Percentiles rank a stretch among this genome's conserved stretches.
Conservation (phyloP, 495 filamentous ascomycete genomes). For the Penicillium flavigenum region DNA sequence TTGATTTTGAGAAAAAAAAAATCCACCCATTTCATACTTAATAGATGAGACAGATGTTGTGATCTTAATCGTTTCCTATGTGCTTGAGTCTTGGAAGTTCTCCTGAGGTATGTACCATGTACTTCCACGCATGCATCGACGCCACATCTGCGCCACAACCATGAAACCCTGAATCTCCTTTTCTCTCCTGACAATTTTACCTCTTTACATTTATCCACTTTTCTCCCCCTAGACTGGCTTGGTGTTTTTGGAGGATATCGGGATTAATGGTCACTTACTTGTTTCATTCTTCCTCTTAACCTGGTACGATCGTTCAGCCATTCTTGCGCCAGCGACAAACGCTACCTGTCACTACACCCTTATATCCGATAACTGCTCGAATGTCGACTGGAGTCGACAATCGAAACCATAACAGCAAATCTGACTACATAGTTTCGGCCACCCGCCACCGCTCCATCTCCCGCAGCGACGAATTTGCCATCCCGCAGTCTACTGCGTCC, state of each 20-base stretch:
- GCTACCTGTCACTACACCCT: slow-evolving; percentile 18
- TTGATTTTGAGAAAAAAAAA: no score
- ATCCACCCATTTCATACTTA: background rate
- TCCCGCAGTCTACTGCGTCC: slow-evolving; percentile 13
- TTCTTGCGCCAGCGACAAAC: slow-evolving; percentile 19
- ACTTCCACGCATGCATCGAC: slow-evolving; percentile 5
- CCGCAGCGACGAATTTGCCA: slow-evolving; percentile 25
- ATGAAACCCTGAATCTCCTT: slow-evolving; percentile 31
- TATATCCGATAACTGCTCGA: slow-evolving; percentile 36
- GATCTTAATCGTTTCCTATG: background rate
- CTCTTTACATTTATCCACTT: slow-evolving; percentile 15
- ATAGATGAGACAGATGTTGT: background rate
- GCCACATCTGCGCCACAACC: slow-evolving; percentile 33
- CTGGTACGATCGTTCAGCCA: slow-evolving; percentile 28
- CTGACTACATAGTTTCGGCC: slow-evolving; percentile 18
- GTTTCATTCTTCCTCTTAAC: slow-evolving; percentile 12
- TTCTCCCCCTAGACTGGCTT: slow-evolving; percentile 28
- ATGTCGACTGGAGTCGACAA: slow-evolving; percentile 51
- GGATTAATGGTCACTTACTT: slow-evolving; percentile 33
- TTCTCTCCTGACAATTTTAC: slow-evolving; percentile 23
- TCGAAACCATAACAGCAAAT: slow-evolving; percentile 27
- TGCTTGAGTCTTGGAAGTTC: background rate
- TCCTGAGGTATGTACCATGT: background rate
- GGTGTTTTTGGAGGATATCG: slow-evolving; percentile 21
- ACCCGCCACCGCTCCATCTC: slow-evolving; percentile 40